Evolutionary conservation across 345 rosid genomes (phyloP).

Genomic region (Mallotus nudiflorus): DNA sequence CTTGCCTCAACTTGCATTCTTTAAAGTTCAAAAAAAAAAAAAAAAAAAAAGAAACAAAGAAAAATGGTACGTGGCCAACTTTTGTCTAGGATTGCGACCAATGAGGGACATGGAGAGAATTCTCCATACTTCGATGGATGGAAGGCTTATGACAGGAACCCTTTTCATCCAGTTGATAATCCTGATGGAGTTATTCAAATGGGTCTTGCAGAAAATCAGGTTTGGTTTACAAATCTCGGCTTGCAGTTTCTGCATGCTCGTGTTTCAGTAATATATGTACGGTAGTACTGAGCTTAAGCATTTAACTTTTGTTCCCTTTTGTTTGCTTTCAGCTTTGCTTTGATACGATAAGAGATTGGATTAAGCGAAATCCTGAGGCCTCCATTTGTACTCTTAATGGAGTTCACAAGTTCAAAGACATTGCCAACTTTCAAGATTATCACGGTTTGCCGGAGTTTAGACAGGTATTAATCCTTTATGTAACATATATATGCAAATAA

Average conservation of each 20-base stretch:
- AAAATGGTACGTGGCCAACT: constrained; percentile 23
- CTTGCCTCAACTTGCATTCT: not conserved
- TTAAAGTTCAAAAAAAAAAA: too few relatives aligned
- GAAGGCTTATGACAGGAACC: constrained; percentile 76
- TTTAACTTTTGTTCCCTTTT: not conserved
- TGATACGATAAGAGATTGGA: constrained; percentile 65
- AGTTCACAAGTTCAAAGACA: constrained; percentile 48
- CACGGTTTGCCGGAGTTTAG: constrained; percentile 71
- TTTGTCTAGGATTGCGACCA: constrained; percentile 62
- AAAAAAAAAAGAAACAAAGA: too few relatives aligned
- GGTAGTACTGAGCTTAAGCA: too few relatives aligned
- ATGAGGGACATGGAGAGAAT: constrained; percentile 64
- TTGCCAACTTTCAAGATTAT: constrained; percentile 82
- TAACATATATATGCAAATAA: not conserved
- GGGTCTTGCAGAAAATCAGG: constrained; percentile 95
- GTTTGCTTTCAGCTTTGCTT: constrained; percentile 52
- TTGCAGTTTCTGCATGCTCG: too few relatives aligned
- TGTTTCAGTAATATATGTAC: too few relatives aligned
- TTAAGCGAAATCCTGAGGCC: constrained; percentile 57
- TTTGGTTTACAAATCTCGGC: too few relatives aligned
- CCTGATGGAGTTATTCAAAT: constrained; percentile 79
- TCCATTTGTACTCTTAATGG: constrained; percentile 80
- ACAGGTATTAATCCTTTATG: too few relatives aligned
- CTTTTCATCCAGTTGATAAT: constrained; percentile 53
- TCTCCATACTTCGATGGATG: constrained; percentile 84